phyloP scores from a whole-genome alignment of 164 flowering plant genomes.

The Vitis rupestris region DNA sequence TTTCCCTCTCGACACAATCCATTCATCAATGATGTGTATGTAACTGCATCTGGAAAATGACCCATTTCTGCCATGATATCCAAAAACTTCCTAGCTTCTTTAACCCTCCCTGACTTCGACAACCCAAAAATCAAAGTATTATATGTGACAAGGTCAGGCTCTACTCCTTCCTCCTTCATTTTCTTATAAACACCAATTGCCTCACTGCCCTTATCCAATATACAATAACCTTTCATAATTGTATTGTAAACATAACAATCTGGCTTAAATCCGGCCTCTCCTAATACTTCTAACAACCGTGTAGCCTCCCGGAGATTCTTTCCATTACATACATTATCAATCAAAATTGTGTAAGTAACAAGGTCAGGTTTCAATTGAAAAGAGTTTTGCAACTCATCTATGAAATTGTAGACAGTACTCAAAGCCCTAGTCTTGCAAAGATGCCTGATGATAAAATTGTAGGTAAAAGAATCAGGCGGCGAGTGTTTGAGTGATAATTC shows the following conservation, averaged over 20 bases:
- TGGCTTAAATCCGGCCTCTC: conserved; percentile 67
- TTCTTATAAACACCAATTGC: conserved; percentile 68
- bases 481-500: conserved; percentile 49
- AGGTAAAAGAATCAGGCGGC: conserved; percentile 59
- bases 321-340: conserved; percentile 74
- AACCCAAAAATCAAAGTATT: conserved; percentile 88
- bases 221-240: conserved; percentile 88
- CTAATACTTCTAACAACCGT: conserved; percentile 50
- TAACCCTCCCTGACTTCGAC: conserved; percentile 72
- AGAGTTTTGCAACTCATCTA: conserved; percentile 44
- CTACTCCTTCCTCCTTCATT: conserved; percentile 78
- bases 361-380: conserved; percentile 58
- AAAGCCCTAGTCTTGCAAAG: conserved; percentile 58
- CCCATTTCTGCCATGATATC: conserved; percentile 69
- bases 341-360: conserved; percentile 83
- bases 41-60: conserved; percentile 70
- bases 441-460: conserved; percentile 66
- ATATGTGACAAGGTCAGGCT: conserved; percentile 77
- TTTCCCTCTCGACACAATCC: conserved; percentile 90
- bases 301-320: conserved; percentile 78
- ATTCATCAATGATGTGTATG: conserved; percentile 89
- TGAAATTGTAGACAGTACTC: conserved; percentile 52
- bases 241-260: conserved; percentile 88
- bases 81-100: conserved; percentile 64
- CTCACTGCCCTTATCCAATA: conserved; percentile 53